Conservation (phyloP, 768 basidiomycete genomes). For the Russula ochroleuca region DNA sequence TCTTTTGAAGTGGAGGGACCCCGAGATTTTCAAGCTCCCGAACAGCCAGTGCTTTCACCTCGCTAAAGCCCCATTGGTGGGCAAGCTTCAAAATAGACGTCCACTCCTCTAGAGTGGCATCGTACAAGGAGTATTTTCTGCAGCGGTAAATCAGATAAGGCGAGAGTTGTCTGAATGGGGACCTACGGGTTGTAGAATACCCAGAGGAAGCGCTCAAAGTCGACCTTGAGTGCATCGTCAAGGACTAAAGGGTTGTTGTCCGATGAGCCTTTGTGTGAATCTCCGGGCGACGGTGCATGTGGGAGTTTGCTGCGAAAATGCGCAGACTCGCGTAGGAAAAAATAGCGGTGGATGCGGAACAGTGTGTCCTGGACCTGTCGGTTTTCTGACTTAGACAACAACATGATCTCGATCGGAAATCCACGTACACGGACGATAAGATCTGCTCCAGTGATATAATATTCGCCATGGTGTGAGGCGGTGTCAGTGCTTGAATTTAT, state of each 20-base stretch:
- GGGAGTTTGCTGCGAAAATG: constrained; percentile 31
- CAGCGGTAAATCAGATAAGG: background rate
- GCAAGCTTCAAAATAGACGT: constrained; percentile 49
- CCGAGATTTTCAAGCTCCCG: constrained; percentile 47
- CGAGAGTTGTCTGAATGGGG: background rate
- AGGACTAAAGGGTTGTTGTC: constrained; percentile 33
- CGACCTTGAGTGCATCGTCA: constrained; percentile 28
- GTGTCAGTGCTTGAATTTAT: constrained; percentile 22
- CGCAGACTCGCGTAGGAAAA: constrained; percentile 34
- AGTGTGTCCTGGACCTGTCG: constrained; percentile 17
- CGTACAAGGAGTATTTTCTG: constrained; percentile 55
- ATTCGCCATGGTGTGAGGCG: constrained; percentile 35
- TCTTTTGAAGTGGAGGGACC: constrained; percentile 48
- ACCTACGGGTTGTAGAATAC: constrained; percentile 36
- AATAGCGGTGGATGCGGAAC: constrained; percentile 28
- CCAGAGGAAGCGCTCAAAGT: constrained; percentile 35
- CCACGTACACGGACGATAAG: constrained; percentile 36
- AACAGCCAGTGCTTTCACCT: constrained; percentile 48
- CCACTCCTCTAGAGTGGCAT: constrained; percentile 51
- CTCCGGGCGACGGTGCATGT: constrained; percentile 24
- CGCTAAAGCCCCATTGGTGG: constrained; percentile 49
- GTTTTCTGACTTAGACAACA: background rate
- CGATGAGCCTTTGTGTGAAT: constrained; percentile 29
- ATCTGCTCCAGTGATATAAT: constrained; percentile 53
- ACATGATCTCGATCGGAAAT: background rate